These are phyloP conservation scores for Penicillium sp. DNA, from an alignment of 2,329 filamentous ascomycete species.

Conservation along the genomic window DNA sequence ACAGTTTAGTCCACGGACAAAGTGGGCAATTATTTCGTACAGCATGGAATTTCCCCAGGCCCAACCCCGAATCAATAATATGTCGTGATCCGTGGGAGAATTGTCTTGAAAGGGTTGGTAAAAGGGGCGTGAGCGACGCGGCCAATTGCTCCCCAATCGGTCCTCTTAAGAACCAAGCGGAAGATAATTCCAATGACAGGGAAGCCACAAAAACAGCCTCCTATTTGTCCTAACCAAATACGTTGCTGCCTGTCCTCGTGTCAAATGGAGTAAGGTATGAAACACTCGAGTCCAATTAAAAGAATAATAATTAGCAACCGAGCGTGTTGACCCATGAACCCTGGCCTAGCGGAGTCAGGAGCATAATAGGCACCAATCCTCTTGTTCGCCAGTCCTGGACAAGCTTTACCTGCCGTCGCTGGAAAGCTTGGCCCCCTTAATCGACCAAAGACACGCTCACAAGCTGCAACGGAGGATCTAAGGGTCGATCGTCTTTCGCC, in stretches of 20 bases:
- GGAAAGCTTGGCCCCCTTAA: conserved; percentile 18
- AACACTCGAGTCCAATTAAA: conserved; percentile 3
- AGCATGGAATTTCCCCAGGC: background rate
- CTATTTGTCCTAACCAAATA: background rate
- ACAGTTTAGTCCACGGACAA: background rate
- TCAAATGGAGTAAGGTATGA: conserved; percentile 11
- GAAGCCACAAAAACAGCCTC: background rate
- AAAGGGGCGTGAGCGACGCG: background rate
- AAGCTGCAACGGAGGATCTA: background rate
- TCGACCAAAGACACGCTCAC: background rate
- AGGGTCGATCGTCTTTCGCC: background rate
- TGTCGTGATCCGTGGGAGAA: background rate
- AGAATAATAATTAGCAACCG: background rate
- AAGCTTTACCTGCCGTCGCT: conserved; percentile 13
- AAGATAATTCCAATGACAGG: background rate
- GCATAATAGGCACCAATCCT: background rate
- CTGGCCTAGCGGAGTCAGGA: conserved; percentile 2
- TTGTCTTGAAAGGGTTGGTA: background rate
- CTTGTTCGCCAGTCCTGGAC: background rate
- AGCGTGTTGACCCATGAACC: background rate
- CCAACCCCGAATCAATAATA: background rate
- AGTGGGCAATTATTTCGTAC: background rate
- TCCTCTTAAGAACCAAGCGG: background rate
- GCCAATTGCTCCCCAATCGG: background rate
- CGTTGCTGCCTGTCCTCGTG: conserved; percentile 17